Evolutionary conservation across 208 protist species (phyloP).

Genomic region (Angomonas deanei): DNA sequence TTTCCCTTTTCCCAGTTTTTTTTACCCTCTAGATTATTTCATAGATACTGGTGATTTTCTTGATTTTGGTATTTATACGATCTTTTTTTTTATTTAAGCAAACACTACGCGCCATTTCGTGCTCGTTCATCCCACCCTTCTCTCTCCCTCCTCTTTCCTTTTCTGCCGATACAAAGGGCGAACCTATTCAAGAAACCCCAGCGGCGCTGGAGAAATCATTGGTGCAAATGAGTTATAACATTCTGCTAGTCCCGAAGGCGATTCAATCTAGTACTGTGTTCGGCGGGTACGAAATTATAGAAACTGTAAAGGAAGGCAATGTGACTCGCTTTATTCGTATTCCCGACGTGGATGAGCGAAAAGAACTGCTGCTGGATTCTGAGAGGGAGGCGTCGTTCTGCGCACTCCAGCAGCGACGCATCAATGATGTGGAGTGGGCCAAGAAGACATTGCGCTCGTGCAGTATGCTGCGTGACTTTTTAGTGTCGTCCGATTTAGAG

Average conservation of each 20-base stretch:
- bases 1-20: too few relatives aligned
- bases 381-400: not conserved
- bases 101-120: not conserved
- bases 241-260: slow-evolving; percentile 24
- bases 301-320: slow-evolving; percentile 18
- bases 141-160: slow-evolving; percentile 7
- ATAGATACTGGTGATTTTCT: too few relatives aligned
- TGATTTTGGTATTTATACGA: too few relatives aligned
- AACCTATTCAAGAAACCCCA: too few relatives aligned
- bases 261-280: slow-evolving; percentile 24
- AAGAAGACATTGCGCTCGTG: slow-evolving; percentile 41
- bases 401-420: slow-evolving; percentile 26
- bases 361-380: slow-evolving; percentile 13
- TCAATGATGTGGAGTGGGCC: slow-evolving; percentile 55
- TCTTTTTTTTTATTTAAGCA: not conserved
- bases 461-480: slow-evolving; percentile 28
- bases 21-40: not conserved
- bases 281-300: slow-evolving; percentile 60
- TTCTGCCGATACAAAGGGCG: not conserved
- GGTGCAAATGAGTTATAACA: not conserved
- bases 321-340: slow-evolving; percentile 53
- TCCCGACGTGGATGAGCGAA: slow-evolving; percentile 58
- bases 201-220: too few relatives aligned
- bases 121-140: not conserved
- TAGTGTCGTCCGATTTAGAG: slow-evolving; percentile 23